A percentile compares a stretch with the other conserved stretches of the same genome.
phyloP scores from a whole-genome alignment of 495 filamentous ascomycete species.

The Hamigera avellanea region DNA sequence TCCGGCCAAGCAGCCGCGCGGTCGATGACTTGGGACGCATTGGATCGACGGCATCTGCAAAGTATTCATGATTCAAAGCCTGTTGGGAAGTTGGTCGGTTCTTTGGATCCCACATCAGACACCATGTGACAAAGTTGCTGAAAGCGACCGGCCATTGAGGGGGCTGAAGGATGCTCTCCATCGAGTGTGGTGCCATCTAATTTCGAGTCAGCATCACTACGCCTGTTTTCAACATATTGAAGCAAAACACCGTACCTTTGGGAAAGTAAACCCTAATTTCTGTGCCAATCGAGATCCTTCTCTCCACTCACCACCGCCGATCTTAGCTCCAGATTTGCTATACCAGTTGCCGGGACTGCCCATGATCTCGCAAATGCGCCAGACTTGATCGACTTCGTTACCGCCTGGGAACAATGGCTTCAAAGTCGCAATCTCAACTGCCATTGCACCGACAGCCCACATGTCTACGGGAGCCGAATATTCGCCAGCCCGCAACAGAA shows the following conservation, averaged over 20 bases:
- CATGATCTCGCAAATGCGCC: slow-evolving; percentile 99
- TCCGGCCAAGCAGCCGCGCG: slow-evolving; percentile 71
- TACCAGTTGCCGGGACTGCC: slow-evolving; percentile 98
- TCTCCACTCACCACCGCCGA: slow-evolving; percentile 96
- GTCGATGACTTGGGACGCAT: slow-evolving; percentile 83
- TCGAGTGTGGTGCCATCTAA: slow-evolving; percentile 92
- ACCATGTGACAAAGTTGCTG: slow-evolving; percentile 93
- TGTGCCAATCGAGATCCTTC: slow-evolving; percentile 87
- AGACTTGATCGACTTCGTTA: slow-evolving; percentile 98
- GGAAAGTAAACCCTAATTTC: slow-evolving; percentile 96
- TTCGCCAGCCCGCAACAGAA: slow-evolving; percentile 85
- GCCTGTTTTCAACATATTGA: slow-evolving; percentile 2
- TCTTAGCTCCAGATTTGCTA: slow-evolving; percentile 71
- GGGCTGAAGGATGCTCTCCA: slow-evolving; percentile 84
- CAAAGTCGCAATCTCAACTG: slow-evolving; percentile 92
- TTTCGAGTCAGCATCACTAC: slow-evolving; percentile 8
- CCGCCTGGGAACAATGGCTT: slow-evolving; percentile 96
- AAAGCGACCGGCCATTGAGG: slow-evolving; percentile 89
- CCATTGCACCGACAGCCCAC: slow-evolving; percentile 98
- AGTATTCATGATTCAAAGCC: slow-evolving; percentile 89
- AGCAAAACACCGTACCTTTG: slow-evolving; percentile 44
- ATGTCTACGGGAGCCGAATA: slow-evolving; percentile 98
- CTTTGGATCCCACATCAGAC: slow-evolving; percentile 98
- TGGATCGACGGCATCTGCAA: slow-evolving; percentile 90
- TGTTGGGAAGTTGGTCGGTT: slow-evolving; percentile 87